Evolutionary conservation across 768 basidiomycete genomes (phyloP), one percentile per base, ranked within the genome.

Genomic region (Serendipita sp.): DNA sequence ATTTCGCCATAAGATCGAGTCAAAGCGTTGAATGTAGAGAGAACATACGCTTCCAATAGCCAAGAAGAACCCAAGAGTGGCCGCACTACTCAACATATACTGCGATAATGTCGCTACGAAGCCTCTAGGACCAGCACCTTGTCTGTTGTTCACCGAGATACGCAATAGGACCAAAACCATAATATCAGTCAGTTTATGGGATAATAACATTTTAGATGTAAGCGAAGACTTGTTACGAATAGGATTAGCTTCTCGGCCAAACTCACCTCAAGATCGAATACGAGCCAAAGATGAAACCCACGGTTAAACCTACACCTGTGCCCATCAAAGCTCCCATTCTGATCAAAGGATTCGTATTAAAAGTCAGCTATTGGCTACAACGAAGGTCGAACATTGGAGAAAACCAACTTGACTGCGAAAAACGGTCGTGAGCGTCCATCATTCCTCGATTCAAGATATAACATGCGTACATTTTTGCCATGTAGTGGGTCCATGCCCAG

Each of bases 1-100:
- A 58, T 33, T 58, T 38, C 38, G 38, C 5, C 38, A 38, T 38
- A 38, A 38, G 38, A 14, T 7, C 14, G 14, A 5, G 53, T 11
- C 17, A 26, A 34, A 13, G 53, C 24, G 17, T 62, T 43, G 61
- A 43, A 22, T 22, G n/a, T 61, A 64, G 62, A 61, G 61, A 28
- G 30, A 7, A 70, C 83, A 69, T 70, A 94, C 92, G 31, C 92
- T 92, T 70, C 91, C 88, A 69, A 96, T 90, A 42, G 91, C 82
- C 65, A 98, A 84, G 84, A 98, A 98, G 77, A 97, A 97, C 2
- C 86, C 86, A 73, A 99, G 98, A 0, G 95, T 96, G 5, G 94
- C 94, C 3, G 90, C 95, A 68, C 95, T 98, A 69, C 90, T 90
- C 30, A 97, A 81, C 96, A 99, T 99, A 73, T 97, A 98, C 69